Conservation (phyloP, 2,329 filamentous ascomycete species). For the Karstenula rhodostoma region DNA sequence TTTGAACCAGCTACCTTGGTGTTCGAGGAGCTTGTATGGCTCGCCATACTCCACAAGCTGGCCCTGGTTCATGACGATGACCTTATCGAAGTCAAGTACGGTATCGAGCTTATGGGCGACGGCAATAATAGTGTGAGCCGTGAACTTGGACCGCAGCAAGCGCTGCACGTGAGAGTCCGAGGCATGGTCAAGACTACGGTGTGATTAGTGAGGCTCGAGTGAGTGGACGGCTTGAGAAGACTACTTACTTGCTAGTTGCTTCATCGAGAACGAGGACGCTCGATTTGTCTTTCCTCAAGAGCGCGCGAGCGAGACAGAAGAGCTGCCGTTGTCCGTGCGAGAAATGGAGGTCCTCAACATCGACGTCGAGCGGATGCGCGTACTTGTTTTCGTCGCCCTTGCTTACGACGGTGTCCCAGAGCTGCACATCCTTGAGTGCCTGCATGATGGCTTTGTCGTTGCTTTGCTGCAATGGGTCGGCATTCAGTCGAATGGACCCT, state of each 20-base stretch:
- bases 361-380: constrained; percentile 41
- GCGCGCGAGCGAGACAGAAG: constrained; percentile 68
- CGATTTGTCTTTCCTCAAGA: constrained; percentile 53
- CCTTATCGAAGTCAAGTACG: constrained; percentile 62
- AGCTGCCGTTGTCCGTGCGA: constrained; percentile 67
- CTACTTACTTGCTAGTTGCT: constrained; percentile 43
- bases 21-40: constrained; percentile 39
- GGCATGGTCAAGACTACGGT: constrained; percentile 61
- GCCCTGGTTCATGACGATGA: constrained; percentile 62
- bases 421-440: constrained; percentile 57
- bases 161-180: constrained; percentile 67
- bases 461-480: constrained; percentile 53
- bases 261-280: constrained; percentile 44
- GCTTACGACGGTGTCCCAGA: constrained; percentile 52
- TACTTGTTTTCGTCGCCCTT: constrained; percentile 42
- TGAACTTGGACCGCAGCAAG: constrained; percentile 63
- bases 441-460: constrained; percentile 52
- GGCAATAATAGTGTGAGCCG: constrained; percentile 65
- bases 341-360: constrained; percentile 43
- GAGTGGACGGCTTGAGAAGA: not conserved
- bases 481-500: constrained; percentile 58
- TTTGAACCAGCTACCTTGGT: constrained; percentile 43
- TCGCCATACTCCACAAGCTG: constrained; percentile 55
- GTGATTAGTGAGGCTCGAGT: constrained; percentile 14
- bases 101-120: constrained; percentile 66